Conservation (phyloP, 306 rosid genomes). For the Prunus salicina region DNA sequence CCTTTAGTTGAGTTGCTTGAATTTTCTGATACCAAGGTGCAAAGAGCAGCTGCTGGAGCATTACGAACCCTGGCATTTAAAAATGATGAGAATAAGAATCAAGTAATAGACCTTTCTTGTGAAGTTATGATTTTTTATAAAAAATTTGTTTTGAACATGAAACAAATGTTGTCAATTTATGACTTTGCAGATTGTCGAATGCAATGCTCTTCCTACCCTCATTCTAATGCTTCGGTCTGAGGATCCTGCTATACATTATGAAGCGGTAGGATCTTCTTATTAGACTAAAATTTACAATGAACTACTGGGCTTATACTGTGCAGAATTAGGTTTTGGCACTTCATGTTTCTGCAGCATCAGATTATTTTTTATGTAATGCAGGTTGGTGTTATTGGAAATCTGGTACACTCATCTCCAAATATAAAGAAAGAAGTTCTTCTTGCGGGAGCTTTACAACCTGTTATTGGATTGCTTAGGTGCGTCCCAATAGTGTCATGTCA, state of each 20-base stretch:
- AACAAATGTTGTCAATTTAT: conserved; percentile 14
- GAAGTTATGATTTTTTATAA: conserved; percentile 14
- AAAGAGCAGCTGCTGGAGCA: conserved; percentile 98
- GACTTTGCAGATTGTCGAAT: conserved; percentile 87
- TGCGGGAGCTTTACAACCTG: conserved; percentile 98
- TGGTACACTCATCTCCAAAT: conserved; percentile 95
- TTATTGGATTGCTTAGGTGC: conserved; percentile 92
- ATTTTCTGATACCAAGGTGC: conserved; percentile 87
- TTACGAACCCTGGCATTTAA: conserved; percentile 91
- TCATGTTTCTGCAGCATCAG: conserved; percentile 17
- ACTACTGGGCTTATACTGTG: conserved; percentile 15
- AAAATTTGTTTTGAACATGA: conserved; percentile 13
- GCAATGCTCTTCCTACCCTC: conserved; percentile 98
- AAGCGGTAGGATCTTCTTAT: conserved; percentile 65
- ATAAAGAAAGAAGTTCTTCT: conserved; percentile 93
- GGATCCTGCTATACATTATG: conserved; percentile 96
- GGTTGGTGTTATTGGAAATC: conserved; percentile 99
- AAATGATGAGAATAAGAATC: conserved; percentile 93
- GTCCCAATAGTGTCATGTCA: conserved; percentile 1
- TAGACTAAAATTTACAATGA: conserved; percentile 11
- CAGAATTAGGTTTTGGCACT: conserved; percentile 13
- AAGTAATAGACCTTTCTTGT: conserved; percentile 45
- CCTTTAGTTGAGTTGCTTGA: conserved; percentile 93
- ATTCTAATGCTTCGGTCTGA: conserved; percentile 93
- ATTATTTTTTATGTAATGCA: conserved; percentile 45